Conservation (phyloP, 176 grass and related monocot genomes). For the Aegilops tauschii region DNA sequence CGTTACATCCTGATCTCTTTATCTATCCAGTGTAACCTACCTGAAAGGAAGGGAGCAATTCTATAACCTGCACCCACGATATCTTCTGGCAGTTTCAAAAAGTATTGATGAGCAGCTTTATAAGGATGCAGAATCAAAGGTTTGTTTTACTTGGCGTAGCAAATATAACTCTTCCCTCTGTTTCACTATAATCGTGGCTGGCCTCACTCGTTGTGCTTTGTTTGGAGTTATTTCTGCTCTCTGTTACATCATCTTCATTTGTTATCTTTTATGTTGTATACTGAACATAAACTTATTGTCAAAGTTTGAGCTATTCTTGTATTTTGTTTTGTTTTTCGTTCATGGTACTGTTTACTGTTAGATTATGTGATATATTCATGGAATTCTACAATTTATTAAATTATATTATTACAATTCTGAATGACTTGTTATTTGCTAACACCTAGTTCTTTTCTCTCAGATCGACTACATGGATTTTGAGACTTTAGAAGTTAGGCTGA, state of each 20-base stretch:
- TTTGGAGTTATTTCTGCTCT: not conserved
- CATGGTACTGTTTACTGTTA: not conserved
- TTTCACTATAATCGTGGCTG: not conserved
- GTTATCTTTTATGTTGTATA: not conserved
- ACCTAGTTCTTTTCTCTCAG: constrained; percentile 24
- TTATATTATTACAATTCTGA: constrained; percentile 1
- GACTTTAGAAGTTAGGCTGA: constrained; percentile 28
- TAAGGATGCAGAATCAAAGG: constrained; percentile 13
- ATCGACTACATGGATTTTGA: constrained; percentile 32
- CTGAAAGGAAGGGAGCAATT: constrained; percentile 24
- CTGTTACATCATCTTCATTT: not conserved
- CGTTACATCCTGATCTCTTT: constrained; percentile 17
- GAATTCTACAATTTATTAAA: not conserved
- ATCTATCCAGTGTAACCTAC: constrained; percentile 29
- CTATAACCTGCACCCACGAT: not conserved
- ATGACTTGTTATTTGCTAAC: constrained; percentile 32
- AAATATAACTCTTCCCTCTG: not conserved
- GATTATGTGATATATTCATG: not conserved
- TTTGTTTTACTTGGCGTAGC: constrained; percentile 30
- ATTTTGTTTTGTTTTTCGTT: not conserved
- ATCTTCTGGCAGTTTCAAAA: constrained; percentile 9
- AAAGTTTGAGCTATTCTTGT: constrained; percentile 5
- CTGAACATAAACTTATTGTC: not conserved
- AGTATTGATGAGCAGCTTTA: constrained; percentile 31
- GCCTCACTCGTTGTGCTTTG: not conserved